Conservation (phyloP, 2,329 filamentous ascomycete genomes). For the Colletotrichum sp. region DNA sequence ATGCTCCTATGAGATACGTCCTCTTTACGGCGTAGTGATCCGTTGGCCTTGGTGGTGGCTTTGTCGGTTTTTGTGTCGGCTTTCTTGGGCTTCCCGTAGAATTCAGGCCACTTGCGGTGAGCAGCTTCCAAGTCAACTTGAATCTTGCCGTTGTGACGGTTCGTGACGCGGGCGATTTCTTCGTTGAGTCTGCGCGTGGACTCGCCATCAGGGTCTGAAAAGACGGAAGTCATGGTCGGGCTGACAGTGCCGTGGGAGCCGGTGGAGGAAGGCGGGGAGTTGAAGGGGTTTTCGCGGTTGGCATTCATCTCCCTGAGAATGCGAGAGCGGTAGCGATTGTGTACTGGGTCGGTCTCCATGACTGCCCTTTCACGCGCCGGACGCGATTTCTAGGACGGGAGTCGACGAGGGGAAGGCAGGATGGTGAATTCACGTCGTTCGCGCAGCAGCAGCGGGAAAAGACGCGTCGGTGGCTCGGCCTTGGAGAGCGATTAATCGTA, state of each 20-base stretch:
- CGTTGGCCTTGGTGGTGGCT: neutral
- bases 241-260: conserved; percentile 62
- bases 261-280: conserved; percentile 63
- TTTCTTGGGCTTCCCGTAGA: conserved; percentile 45
- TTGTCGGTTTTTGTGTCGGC: neutral
- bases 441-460: neutral
- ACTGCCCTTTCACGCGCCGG: conserved; percentile 13
- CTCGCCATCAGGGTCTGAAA: conserved; percentile 58
- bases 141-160: conserved; percentile 38
- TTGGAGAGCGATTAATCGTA: neutral
- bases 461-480: conserved; percentile 6
- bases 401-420: conserved; percentile 6
- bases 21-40: conserved; percentile 43
- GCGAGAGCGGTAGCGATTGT: conserved; percentile 49
- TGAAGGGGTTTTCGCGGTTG: conserved; percentile 60
- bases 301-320: conserved; percentile 57
- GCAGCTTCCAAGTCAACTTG: conserved; percentile 50
- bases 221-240: conserved; percentile 57
- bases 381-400: conserved; percentile 12
- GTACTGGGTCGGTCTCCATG: conserved; percentile 45
- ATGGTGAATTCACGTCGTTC: conserved; percentile 3
- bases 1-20: conserved; percentile 43
- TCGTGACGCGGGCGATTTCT: conserved; percentile 49
- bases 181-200: conserved; percentile 57
- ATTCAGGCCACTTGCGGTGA: conserved; percentile 59